Conservation (phyloP, 306 rosid species). For the Rosa multiflora region DNA sequence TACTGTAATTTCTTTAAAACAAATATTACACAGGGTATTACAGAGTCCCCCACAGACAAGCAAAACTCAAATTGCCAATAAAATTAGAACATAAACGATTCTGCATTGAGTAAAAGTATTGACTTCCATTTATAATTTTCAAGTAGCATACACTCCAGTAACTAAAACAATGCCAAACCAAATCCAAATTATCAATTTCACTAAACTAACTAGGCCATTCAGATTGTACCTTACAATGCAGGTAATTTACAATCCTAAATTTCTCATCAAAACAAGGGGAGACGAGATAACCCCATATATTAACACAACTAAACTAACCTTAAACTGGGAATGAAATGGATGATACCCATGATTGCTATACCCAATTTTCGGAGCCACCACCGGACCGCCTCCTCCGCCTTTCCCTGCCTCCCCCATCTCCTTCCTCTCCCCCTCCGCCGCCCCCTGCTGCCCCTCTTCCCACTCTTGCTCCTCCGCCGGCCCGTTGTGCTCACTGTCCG, state of each 20-base stretch:
- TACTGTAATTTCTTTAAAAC: neutral
- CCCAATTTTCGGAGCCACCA: conserved; percentile 57
- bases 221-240: conserved; percentile 38
- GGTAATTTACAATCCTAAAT: conserved; percentile 30
- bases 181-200: conserved; percentile 28
- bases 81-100: neutral
- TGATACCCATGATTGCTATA: conserved; percentile 82
- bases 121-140: conserved; percentile 27
- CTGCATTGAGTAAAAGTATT: neutral
- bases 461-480: conserved; percentile 76
- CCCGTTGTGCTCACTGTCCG: conserved; percentile 60
- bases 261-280: conserved; percentile 35
- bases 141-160: neutral
- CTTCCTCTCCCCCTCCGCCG: conserved; percentile 73
- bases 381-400: conserved; percentile 32
- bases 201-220: conserved; percentile 22
- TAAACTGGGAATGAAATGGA: conserved; percentile 97
- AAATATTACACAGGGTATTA: neutral
- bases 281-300: conserved; percentile 42
- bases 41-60: no score
- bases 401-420: conserved; percentile 62
- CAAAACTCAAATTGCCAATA: neutral
- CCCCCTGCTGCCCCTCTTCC: conserved; percentile 58
- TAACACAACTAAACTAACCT: conserved; percentile 70
- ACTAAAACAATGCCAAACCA: conserved; percentile 22